Evolutionary conservation across 495 filamentous ascomycete genomes (phyloP).

Genomic region (Penicillium longicatenatum): DNA sequence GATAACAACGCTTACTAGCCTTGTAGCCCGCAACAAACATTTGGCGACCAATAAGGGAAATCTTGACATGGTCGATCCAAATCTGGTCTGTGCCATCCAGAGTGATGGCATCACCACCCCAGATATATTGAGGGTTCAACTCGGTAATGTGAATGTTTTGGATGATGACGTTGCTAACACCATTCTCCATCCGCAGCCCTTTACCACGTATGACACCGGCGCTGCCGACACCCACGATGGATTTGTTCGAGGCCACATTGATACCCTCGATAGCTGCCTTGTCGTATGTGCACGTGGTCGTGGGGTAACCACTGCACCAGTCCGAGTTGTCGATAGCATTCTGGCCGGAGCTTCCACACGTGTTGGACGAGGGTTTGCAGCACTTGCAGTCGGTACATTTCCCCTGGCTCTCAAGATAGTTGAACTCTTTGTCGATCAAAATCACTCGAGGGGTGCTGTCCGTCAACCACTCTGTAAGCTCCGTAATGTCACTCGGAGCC

Average conservation of each 20-base stretch:
- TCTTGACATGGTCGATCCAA: constrained; percentile 46
- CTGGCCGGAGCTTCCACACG: constrained; percentile 30
- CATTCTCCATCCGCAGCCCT: constrained; percentile 39
- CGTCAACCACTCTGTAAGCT: constrained; percentile 36
- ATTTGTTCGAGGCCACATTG: constrained; percentile 41
- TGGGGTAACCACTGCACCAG: constrained; percentile 32
- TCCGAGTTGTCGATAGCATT: constrained; percentile 32
- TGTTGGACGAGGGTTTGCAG: constrained; percentile 31
- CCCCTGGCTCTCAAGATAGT: constrained; percentile 38
- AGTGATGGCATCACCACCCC: constrained; percentile 44
- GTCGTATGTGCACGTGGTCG: background rate
- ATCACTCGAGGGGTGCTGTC: constrained; percentile 50
- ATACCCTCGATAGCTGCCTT: constrained; percentile 14
- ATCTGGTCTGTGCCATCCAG: constrained; percentile 33
- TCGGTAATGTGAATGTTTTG: constrained; percentile 49
- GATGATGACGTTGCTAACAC: constrained; percentile 44
- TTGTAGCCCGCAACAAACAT: constrained; percentile 32
- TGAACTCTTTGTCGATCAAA: constrained; percentile 49
- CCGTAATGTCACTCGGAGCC: constrained; percentile 40
- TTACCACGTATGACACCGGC: constrained; percentile 43
- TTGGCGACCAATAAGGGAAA: constrained; percentile 33
- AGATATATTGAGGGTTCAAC: constrained; percentile 44
- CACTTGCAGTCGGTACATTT: constrained; percentile 40
- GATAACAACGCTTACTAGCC: background rate
- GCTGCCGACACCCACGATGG: constrained; percentile 37